Base-by-base conservation (phyloP, 129 eudicot genomes). In the Flaveria robusta region DNA sequence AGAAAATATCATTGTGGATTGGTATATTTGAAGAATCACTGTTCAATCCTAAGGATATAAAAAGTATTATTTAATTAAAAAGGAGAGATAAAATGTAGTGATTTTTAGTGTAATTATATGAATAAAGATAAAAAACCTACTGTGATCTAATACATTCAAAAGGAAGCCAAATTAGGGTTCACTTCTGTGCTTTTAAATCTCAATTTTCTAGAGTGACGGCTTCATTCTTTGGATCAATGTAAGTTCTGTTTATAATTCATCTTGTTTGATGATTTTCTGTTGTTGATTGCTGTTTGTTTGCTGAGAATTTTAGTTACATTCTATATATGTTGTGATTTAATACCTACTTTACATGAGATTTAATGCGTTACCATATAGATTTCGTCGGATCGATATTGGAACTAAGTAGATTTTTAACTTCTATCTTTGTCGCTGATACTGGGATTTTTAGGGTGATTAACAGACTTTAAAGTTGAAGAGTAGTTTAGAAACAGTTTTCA, bases 131-230 rank as follows among this genome's bases (percentile, higher is more conserved):
- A n/a, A n/a, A n/a, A n/a, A n/a, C n/a, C n/a, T n/a, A n/a, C n/a
- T n/a, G n/a, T n/a, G n/a, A n/a, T n/a, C n/a, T n/a, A n/a, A 58
- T 5, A 19, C 47, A 23, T 59, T 55, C 12, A 34, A 39, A 55
- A 51, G 3, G 76, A 51, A 51, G 18, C 4, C 24, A 74, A 74
- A 43, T 24, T 74, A 74, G 78, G 78, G 78, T 74, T 74, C 31
- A 14, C 70, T 60, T 43, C 45, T 20, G 43, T 37, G 22, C 68
- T 73, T 31, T 20, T 7, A 59, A 59, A 19, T 56, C 64, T 20
- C 26, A 20, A 22, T 60, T 62, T 37, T 60, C 60, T 43, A 54
- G 10, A 54, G 0, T 18, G 20, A 8, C 24, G 2, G 10, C 60
- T 54, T 54, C 27, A 52, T 15, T 50, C 60, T 10, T 6, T n/a